A percentile compares a stretch with the other conserved stretches of the same genome.
These are phyloP conservation scores for Trebouxia gelatinosa DNA, from an alignment of 163 green algal species.

Conservation along the genomic window DNA sequence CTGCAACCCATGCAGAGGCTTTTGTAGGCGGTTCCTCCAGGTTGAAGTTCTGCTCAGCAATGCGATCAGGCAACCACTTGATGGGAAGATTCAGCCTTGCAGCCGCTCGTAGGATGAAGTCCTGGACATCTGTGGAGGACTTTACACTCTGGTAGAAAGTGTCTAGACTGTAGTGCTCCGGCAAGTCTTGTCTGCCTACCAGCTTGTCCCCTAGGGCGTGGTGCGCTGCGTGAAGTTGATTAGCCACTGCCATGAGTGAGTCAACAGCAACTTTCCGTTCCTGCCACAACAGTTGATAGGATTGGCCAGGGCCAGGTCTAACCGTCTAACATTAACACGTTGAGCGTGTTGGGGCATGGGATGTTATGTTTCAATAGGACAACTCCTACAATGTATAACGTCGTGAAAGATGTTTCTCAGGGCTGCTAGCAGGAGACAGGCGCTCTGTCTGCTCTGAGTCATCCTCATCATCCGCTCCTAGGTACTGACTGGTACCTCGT, in stretches of 20 bases:
- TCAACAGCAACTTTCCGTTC: constrained; percentile 48
- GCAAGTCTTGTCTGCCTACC: constrained; percentile 20
- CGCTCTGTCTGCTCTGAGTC: constrained; percentile 9
- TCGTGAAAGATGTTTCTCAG: background rate
- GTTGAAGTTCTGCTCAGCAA: constrained; percentile 47
- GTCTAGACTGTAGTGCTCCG: constrained; percentile 41
- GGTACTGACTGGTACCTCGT: constrained; percentile 59
- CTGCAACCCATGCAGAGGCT: constrained; percentile 46
- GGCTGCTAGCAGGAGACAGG: background rate
- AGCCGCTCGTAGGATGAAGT: constrained; percentile 41
- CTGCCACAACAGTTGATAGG: constrained; percentile 1
- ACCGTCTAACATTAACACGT: too few species aligned
- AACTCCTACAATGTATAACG: too few species aligned
- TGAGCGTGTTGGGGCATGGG: too few species aligned
- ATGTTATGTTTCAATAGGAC: too few species aligned
- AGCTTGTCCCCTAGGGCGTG: constrained; percentile 33
- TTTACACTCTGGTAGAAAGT: constrained; percentile 45
- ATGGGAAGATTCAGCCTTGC: constrained; percentile 50
- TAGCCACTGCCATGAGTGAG: constrained; percentile 41
- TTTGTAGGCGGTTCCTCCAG: constrained; percentile 47
- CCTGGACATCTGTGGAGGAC: constrained; percentile 46
- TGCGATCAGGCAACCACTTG: constrained; percentile 47
- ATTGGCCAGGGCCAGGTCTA: background rate
- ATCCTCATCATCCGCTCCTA: constrained; percentile 42
- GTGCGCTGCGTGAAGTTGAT: constrained; percentile 37